These are phyloP conservation scores for Sorghum bicolor DNA, from an alignment of 176 grass and related monocot species.

Conservation along the genomic window DNA sequence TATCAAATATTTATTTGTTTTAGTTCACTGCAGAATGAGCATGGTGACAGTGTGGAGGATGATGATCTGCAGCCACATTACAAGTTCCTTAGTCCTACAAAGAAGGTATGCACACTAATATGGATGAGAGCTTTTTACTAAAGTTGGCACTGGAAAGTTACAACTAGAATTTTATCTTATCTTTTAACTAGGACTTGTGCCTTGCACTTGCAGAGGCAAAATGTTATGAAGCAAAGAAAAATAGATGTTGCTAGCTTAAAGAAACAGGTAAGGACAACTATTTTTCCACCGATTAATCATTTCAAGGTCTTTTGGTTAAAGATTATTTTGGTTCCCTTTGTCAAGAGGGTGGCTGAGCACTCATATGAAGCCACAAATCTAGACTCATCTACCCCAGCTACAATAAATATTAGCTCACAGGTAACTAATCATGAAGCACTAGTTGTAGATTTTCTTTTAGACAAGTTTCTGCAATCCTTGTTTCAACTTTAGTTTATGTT, in stretches of 20 bases:
- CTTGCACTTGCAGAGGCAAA: slow-evolving; percentile 12
- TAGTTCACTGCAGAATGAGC: too few relatives aligned
- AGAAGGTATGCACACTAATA: too few relatives aligned
- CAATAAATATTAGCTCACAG: not conserved
- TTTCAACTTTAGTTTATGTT: too few relatives aligned
- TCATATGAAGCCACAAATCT: slow-evolving; percentile 29
- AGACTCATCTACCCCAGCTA: not conserved
- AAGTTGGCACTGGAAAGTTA: too few relatives aligned
- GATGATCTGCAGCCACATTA: too few relatives aligned
- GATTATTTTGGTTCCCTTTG: not conserved
- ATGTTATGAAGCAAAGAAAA: slow-evolving; percentile 37
- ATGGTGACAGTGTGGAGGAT: too few relatives aligned
- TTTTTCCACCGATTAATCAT: not conserved
- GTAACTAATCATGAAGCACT: not conserved
- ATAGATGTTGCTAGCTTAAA: slow-evolving; percentile 30
- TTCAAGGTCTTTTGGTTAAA: not conserved
- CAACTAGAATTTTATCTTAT: not conserved
- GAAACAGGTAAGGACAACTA: slow-evolving; percentile 49
- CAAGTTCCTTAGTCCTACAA: too few relatives aligned
- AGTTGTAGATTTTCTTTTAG: not conserved
- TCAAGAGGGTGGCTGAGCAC: slow-evolving; percentile 56
- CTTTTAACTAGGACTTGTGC: too few relatives aligned
- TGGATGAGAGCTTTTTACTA: too few relatives aligned
- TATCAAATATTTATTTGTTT: too few relatives aligned
- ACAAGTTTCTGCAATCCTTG: too few relatives aligned